phyloP scores from a whole-genome alignment of 2,329 filamentous ascomycete genomes.

The Coniella vitis region DNA sequence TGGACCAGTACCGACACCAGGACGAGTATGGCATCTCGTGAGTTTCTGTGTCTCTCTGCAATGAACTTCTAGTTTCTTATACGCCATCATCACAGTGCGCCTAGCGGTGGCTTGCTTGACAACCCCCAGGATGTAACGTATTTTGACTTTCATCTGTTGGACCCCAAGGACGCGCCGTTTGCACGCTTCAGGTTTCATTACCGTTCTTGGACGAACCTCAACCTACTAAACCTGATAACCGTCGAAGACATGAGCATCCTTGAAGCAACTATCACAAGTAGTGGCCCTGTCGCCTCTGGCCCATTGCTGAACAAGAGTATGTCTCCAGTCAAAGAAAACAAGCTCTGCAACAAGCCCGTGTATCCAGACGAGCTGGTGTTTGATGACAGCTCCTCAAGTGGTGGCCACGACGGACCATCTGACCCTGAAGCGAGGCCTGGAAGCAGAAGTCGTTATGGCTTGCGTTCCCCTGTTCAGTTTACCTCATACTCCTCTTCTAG shows the following conservation, averaged over 20 bases:
- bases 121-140: slow-evolving; percentile 42
- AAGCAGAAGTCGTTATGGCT: slow-evolving; percentile 5
- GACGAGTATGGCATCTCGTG: slow-evolving; percentile 48
- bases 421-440: not conserved
- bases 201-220: slow-evolving; percentile 43
- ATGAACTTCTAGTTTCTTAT: not conserved
- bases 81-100: slow-evolving; percentile 31
- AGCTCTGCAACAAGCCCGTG: not conserved
- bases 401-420: not conserved
- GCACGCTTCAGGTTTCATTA: slow-evolving; percentile 51
- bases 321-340: not conserved
- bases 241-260: slow-evolving; percentile 11
- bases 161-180: slow-evolving; percentile 45
- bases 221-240: slow-evolving; percentile 41
- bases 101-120: slow-evolving; percentile 46
- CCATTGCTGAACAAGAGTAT: not conserved
- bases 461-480: slow-evolving; percentile 12
- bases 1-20: slow-evolving; percentile 39
- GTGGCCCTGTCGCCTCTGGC: not conserved
- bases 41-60: slow-evolving; percentile 20
- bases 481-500: slow-evolving; percentile 1
- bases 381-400: slow-evolving; percentile 1
- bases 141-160: slow-evolving; percentile 46
- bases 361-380: slow-evolving; percentile 8
- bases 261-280: slow-evolving; percentile 1